Conservation (phyloP, 495 filamentous ascomycete species). For the Terfezia boudieri region DNA sequence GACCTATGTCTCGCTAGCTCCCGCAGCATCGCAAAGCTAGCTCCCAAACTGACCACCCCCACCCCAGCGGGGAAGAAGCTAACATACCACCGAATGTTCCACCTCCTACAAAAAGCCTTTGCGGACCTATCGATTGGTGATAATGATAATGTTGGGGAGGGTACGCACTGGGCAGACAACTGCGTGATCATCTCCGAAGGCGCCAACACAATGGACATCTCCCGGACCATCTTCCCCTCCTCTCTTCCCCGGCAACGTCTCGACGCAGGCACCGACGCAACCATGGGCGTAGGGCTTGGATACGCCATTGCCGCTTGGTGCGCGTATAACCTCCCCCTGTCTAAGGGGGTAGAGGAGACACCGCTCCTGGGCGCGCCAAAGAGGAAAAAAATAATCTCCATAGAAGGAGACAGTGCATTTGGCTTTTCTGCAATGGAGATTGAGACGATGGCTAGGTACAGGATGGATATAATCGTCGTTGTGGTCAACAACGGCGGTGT, state of each 20-base stretch:
- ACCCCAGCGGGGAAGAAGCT: slow-evolving; percentile 24
- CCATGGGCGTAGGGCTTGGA: slow-evolving; percentile 45
- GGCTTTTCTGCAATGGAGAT: slow-evolving; percentile 42
- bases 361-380: background rate
- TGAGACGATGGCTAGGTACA: slow-evolving; percentile 41
- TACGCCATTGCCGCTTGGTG: slow-evolving; percentile 40
- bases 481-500: slow-evolving; percentile 45
- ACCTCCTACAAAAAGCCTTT: slow-evolving; percentile 28
- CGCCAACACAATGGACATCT: slow-evolving; percentile 48
- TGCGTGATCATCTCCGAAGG: slow-evolving; percentile 44
- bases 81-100: slow-evolving; percentile 33
- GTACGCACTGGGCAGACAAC: slow-evolving; percentile 22
- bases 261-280: slow-evolving; percentile 42
- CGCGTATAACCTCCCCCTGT: slow-evolving; percentile 28
- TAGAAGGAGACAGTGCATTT: slow-evolving; percentile 42
- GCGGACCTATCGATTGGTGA: slow-evolving; percentile 18
- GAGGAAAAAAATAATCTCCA: slow-evolving; percentile 34
- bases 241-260: slow-evolving; percentile 36
- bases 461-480: slow-evolving; percentile 38
- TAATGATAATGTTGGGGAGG: slow-evolving; percentile 16
- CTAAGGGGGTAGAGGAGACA: slow-evolving; percentile 5
- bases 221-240: slow-evolving; percentile 35
- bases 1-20: slow-evolving; percentile 16
- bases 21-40: slow-evolving; percentile 24
- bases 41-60: slow-evolving; percentile 20